Conservation (phyloP, 352 stramenopile species). For the Pythium vanterpoolii region DNA sequence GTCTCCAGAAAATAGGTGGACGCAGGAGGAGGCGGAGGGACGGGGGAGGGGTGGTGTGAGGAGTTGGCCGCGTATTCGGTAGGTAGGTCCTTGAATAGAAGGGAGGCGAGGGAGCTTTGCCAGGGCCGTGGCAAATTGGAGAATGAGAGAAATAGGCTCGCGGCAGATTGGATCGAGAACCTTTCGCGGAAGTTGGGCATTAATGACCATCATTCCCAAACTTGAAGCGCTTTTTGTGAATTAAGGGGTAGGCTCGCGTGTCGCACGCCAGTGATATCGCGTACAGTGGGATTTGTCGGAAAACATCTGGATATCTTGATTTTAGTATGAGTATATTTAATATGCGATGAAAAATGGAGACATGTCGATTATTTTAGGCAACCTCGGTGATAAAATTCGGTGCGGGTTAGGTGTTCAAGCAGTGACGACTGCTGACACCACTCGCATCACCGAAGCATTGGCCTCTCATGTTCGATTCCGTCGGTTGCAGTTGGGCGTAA, state of each 20-base stretch:
- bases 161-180: neutral
- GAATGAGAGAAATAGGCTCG: slow-evolving; percentile 3
- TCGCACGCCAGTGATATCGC: neutral
- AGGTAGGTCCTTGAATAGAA: neutral
- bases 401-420: no score
- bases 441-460: no score
- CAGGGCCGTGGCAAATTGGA: slow-evolving; percentile 13
- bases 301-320: neutral
- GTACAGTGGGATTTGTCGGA: no score
- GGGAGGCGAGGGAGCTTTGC: neutral
- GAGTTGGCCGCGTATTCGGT: no score
- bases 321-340: neutral
- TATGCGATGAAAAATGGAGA: neutral
- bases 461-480: no score
- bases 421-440: no score
- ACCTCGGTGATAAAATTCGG: no score
- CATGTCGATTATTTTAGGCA: neutral
- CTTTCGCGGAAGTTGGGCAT: no score
- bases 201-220: slow-evolving; percentile 2
- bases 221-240: slow-evolving; percentile 1
- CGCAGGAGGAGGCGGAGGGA: neutral
- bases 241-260: neutral
- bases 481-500: no score
- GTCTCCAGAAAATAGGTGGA: neutral
- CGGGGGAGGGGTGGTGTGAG: no score